Evolutionary conservation across 176 grass and related monocot genomes (phyloP).

Genomic region (Urochloa ruziziensis): DNA sequence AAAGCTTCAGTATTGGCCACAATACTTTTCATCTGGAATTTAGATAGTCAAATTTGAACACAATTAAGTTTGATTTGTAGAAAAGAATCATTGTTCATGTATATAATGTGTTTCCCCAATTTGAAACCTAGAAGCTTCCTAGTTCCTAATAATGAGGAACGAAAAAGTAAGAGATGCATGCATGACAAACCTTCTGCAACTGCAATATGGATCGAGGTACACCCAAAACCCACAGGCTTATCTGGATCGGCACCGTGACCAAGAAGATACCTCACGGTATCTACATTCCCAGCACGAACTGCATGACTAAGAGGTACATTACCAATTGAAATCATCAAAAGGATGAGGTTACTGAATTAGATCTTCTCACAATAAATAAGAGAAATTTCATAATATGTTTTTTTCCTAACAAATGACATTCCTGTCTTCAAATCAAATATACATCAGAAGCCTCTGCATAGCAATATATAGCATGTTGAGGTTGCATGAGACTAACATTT

Average conservation of each 20-base stretch:
- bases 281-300: neutral
- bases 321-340: neutral
- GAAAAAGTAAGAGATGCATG: neutral
- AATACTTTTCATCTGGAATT: too few species aligned
- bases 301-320: slow-evolving; percentile 15
- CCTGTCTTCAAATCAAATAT: neutral
- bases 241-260: slow-evolving; percentile 24
- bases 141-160: too few species aligned
- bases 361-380: neutral
- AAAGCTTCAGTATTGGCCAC: too few species aligned
- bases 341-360: neutral
- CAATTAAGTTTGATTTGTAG: too few species aligned
- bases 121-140: too few species aligned
- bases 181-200: neutral
- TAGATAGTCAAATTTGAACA: too few species aligned
- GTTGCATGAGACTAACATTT: too few species aligned
- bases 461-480: too few species aligned
- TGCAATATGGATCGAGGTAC: neutral
- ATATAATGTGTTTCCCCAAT: too few species aligned
- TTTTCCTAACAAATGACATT: neutral
- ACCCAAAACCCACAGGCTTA: neutral
- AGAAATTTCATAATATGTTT: neutral
- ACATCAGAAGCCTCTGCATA: neutral
- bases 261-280: slow-evolving; percentile 26
- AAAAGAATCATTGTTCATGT: too few species aligned